Base-by-base conservation (phyloP, 768 basidiomycete genomes). In the Mycena filopes region DNA sequence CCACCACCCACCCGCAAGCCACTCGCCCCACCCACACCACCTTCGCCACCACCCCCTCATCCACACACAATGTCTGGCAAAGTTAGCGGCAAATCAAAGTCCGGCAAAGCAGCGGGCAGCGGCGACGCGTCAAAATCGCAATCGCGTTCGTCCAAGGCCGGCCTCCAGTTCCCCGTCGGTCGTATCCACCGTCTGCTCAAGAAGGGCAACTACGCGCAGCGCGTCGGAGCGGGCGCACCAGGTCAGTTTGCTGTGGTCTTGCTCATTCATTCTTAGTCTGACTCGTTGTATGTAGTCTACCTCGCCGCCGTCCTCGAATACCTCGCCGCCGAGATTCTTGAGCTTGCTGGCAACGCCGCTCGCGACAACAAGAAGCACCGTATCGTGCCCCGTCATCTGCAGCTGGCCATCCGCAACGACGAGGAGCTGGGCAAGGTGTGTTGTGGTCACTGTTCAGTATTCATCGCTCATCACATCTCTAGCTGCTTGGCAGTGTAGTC, bases 31-130 rank as follows among this genome's bases (percentile, higher is more conserved):
- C 36, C 36, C 10, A 4, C 36, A 11, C 36, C 15, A 36, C 36
- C 36, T 36, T 15, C 15, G 10, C 3, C 36, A 36, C 36, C 33
- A 36, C 36, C 33, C 33, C 33, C 33, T 33, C 33, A 33, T 33
- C 33, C 33, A 7, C 33, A 33, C 15, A 36, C 36, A 36, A 36
- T 36, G 36, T 36, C 36, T 36, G 36, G 36, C 36, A 36, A 36
- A 36, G 36, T 36, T 4, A 36, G 50, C 50, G 50, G 50, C 50
- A 53, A 53, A 53, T 53, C 50, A 4, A 55, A 43, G 18, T 55
- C 55, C 4, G 55, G 55, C 21, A 55, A 55, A 20, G 55, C 55
- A 31, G 55, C 55, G n/a, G 55, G 55, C 26, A 40, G 33, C 53
- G 55, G 55, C 43, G 55, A 11, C n/a, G 40, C 12, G 2, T 18